Evolutionary conservation across 768 basidiomycete species (phyloP).

Genomic region (Tylopilus rubrobrunneus): DNA sequence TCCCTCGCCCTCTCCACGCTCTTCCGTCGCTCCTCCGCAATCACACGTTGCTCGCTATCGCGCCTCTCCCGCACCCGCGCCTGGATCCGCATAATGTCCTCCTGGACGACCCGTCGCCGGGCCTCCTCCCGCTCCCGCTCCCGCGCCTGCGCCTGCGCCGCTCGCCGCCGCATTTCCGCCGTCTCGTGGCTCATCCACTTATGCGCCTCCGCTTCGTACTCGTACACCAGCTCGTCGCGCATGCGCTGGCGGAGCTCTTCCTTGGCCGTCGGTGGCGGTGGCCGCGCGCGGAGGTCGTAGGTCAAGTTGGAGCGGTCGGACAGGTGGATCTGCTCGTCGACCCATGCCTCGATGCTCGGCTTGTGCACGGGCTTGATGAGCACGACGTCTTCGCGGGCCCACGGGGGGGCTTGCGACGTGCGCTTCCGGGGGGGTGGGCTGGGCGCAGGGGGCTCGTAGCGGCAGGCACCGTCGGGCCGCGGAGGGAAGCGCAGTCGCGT

Average conservation of each 20-base stretch:
- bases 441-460: constrained; percentile 12
- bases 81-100: constrained; percentile 54
- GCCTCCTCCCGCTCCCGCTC: constrained; percentile 42
- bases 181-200: constrained; percentile 51
- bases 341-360: constrained; percentile 62
- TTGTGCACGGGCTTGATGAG: constrained; percentile 36
- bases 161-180: constrained; percentile 41
- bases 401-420: constrained; percentile 29
- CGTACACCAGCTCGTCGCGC: constrained; percentile 52
- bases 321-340: constrained; percentile 48
- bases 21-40: constrained; percentile 46
- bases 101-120: constrained; percentile 45
- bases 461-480: constrained; percentile 14
- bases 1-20: constrained; percentile 34
- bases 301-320: constrained; percentile 24
- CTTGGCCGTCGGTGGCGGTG: constrained; percentile 20
- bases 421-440: constrained; percentile 26
- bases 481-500: constrained; percentile 21
- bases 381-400: constrained; percentile 47
- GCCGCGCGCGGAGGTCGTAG: constrained; percentile 16
- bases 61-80: constrained; percentile 46
- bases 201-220: constrained; percentile 48
- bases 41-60: constrained; percentile 44
- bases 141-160: constrained; percentile 20
- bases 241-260: constrained; percentile 36